Evolutionary conservation across 352 stramenopile species (phyloP).

Genomic region (Globisporangium spiculum): DNA sequence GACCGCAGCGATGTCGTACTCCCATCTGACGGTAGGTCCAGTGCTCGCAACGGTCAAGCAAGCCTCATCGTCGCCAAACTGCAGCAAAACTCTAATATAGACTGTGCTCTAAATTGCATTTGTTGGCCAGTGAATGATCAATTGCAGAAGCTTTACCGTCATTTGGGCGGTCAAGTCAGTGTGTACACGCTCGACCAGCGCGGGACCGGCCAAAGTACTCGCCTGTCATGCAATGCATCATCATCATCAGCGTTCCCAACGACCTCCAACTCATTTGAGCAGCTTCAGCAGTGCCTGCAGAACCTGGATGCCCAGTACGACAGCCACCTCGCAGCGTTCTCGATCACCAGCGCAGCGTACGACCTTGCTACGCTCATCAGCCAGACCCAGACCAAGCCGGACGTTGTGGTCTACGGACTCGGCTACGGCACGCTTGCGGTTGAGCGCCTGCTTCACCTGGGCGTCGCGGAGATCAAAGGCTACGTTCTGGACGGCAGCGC

Average conservation of each 20-base stretch:
- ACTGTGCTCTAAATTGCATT: background rate
- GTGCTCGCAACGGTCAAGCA: background rate
- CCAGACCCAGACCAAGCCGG: constrained; percentile 27
- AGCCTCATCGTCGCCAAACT: background rate
- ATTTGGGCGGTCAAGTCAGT: constrained; percentile 32
- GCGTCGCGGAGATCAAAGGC: constrained; percentile 40
- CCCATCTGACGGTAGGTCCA: constrained; percentile 8
- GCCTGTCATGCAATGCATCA: background rate
- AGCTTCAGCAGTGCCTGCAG: constrained; percentile 1
- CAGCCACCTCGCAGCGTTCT: constrained; percentile 41
- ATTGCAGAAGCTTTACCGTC: constrained; percentile 41
- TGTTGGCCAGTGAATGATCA: constrained; percentile 23
- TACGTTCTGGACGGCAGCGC: constrained; percentile 57
- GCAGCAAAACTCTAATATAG: background rate
- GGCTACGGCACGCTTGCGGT: constrained; percentile 58
- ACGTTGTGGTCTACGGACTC: constrained; percentile 63
- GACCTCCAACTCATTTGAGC: background rate
- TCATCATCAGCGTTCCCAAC: background rate
- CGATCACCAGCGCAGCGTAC: constrained; percentile 52
- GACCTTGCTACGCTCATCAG: constrained; percentile 62
- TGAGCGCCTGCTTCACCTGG: constrained; percentile 55
- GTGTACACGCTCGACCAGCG: constrained; percentile 60
- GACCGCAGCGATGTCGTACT: constrained; percentile 25
- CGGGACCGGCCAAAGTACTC: constrained; percentile 29
- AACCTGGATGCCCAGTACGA: background rate